A percentile compares a stretch with the other conserved stretches of the same genome.
Conservation (phyloP, 805 yeast species). For the Wickerhamomyces subpelliculosus region DNA sequence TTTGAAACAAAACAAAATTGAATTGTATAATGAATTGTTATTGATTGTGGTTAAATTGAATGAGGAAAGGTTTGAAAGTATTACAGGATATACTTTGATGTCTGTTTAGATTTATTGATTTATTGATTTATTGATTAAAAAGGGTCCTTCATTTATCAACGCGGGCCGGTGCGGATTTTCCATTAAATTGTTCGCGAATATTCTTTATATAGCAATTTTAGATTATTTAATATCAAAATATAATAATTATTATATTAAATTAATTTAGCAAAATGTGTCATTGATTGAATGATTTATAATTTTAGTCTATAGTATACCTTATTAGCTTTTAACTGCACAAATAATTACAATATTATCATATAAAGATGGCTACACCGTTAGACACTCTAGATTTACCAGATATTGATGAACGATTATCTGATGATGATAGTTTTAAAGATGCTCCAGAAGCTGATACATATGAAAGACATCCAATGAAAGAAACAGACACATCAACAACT, state of each 20-base stretch:
- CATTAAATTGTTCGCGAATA: too few relatives aligned
- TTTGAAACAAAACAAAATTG: constrained; percentile 42
- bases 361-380: constrained; percentile 3
- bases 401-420: constrained; percentile 8
- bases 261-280: too few relatives aligned
- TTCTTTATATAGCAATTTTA: too few relatives aligned
- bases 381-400: constrained; percentile 10
- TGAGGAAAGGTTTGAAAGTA: constrained; percentile 65
- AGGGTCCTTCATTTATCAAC: too few relatives aligned
- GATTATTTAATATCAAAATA: too few relatives aligned
- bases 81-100: constrained; percentile 70
- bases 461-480: neutral
- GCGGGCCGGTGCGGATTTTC: too few relatives aligned
- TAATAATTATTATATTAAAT: too few relatives aligned
- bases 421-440: constrained; percentile 1
- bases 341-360: neutral
- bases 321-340: too few relatives aligned
- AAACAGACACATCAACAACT: too few relatives aligned
- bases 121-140: neutral
- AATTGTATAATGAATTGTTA: constrained; percentile 56
- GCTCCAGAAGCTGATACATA: neutral
- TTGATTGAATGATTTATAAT: too few relatives aligned
- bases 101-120: neutral
- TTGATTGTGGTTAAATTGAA: constrained; percentile 54
- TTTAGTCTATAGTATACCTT: too few relatives aligned